phyloP scores from a whole-genome alignment of 345 rosid species.

The Acer negundo region DNA sequence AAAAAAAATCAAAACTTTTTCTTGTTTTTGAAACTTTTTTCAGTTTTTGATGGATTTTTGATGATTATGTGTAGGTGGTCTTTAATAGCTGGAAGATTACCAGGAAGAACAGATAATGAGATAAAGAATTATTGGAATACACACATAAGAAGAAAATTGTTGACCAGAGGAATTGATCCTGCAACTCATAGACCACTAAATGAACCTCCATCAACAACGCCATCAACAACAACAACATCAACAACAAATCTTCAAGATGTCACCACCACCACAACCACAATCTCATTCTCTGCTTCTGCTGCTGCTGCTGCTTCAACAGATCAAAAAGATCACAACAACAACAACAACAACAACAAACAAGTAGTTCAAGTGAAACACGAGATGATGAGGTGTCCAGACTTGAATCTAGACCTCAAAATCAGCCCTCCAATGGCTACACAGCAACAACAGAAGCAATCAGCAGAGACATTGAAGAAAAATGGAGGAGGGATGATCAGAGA shows the following conservation, averaged over 20 bases:
- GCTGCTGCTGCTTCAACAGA: neutral
- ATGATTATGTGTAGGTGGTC: slow-evolving; percentile 36
- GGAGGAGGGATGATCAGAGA: neutral
- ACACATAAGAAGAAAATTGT: slow-evolving; percentile 65
- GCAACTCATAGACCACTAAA: slow-evolving; percentile 56
- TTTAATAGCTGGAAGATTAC: slow-evolving; percentile 68
- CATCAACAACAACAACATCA: neutral
- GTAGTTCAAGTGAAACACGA: slow-evolving; percentile 33
- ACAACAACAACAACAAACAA: neutral
- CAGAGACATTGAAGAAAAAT: too few species aligned
- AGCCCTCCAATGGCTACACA: slow-evolving; percentile 57
- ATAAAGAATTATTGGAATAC: slow-evolving; percentile 84
- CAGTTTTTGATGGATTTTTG: slow-evolving; percentile 1
- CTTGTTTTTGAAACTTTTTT: too few species aligned
- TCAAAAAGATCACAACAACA: slow-evolving; percentile 10
- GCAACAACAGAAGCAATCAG: slow-evolving; percentile 39
- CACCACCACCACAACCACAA: neutral
- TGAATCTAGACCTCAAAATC: slow-evolving; percentile 88
- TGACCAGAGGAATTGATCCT: slow-evolving; percentile 71
- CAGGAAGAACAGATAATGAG: slow-evolving; percentile 79
- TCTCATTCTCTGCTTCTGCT: slow-evolving; percentile 24
- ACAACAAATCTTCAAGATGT: slow-evolving; percentile 13
- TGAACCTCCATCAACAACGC: slow-evolving; percentile 30
- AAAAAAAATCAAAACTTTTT: too few species aligned
- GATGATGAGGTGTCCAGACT: slow-evolving; percentile 50